A percentile compares a stretch with the other conserved stretches of the same genome.
These are phyloP conservation scores for Pelomyxa schiedti DNA, from an alignment of 78 protist species.

Conservation along the genomic window DNA sequence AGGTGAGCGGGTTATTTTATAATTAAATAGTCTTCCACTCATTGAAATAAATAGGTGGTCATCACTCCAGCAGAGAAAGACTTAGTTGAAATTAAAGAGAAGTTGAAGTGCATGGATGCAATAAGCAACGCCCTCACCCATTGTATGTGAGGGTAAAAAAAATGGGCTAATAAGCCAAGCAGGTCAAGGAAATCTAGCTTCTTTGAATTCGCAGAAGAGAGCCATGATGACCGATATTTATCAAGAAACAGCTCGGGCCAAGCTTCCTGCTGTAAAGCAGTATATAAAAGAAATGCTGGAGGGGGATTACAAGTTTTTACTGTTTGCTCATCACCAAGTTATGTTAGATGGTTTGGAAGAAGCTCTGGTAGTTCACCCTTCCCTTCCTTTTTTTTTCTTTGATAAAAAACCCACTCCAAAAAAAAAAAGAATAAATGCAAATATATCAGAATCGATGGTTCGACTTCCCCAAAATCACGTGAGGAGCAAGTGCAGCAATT, in stretches of 20 bases:
- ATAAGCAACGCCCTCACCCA: neutral
- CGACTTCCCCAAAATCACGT: constrained; percentile 31
- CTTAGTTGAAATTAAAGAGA: neutral
- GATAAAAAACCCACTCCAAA: too few relatives aligned
- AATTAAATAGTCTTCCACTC: too few relatives aligned
- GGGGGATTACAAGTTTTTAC: constrained; percentile 20
- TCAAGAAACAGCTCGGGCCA: neutral
- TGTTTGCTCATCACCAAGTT: constrained; percentile 45
- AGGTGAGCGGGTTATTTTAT: neutral
- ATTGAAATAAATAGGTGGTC: too few relatives aligned
- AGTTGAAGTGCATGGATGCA: neutral
- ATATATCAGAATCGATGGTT: constrained; percentile 73
- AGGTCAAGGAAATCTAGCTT: neutral
- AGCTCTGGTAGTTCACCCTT: too few relatives aligned
- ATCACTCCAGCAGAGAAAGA: too few relatives aligned
- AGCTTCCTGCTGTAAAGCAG: neutral
- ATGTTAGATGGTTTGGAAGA: constrained; percentile 26
- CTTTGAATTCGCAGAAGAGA: neutral
- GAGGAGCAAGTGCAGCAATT: constrained; percentile 42
- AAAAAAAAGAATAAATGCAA: neutral
- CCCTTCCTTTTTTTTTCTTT: too few relatives aligned
- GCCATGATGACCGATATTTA: neutral
- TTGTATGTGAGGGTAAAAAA: neutral
- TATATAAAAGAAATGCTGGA: neutral
- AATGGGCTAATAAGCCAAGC: neutral